Evolutionary conservation across 1,284 basidiomycete genomes (phyloP).

Genomic region (Irpex rosettiformis): DNA sequence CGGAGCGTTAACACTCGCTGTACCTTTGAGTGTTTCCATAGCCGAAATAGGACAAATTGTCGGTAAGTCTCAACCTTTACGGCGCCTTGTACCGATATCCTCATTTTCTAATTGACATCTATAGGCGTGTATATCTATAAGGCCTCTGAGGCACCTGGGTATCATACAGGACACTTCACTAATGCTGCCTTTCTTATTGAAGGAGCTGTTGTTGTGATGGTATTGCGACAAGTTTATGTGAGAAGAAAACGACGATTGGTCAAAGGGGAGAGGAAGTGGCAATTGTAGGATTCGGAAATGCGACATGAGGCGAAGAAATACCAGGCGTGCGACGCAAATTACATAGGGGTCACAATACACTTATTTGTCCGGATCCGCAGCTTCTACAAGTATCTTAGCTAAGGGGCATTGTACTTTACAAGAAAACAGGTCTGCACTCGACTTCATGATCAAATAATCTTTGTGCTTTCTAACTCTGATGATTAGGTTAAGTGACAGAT

Average conservation of each 20-base stretch:
- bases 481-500: too few relatives aligned
- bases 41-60: constrained; percentile 36
- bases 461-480: too few relatives aligned
- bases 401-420: too few relatives aligned
- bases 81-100: too few relatives aligned
- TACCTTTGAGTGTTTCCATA: constrained; percentile 35
- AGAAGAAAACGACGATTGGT: constrained; percentile 18
- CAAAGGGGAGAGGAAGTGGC: constrained; percentile 17
- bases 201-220: constrained; percentile 22
- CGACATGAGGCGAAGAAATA: background rate
- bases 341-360: background rate
- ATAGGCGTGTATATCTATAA: constrained; percentile 37
- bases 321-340: background rate
- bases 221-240: constrained; percentile 19
- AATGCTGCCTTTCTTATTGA: constrained; percentile 31
- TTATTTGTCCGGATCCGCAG: background rate
- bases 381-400: too few relatives aligned
- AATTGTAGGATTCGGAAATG: background rate
- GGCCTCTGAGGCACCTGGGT: constrained; percentile 29
- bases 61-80: too few relatives aligned
- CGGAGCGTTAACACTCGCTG: constrained; percentile 31
- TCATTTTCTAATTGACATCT: background rate
- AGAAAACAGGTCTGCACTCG: too few relatives aligned
- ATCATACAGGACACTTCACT: constrained; percentile 35
- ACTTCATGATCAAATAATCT: too few relatives aligned